Evolutionary conservation across 768 basidiomycete genomes (phyloP).

Genomic region (Naematelia encephala): DNA sequence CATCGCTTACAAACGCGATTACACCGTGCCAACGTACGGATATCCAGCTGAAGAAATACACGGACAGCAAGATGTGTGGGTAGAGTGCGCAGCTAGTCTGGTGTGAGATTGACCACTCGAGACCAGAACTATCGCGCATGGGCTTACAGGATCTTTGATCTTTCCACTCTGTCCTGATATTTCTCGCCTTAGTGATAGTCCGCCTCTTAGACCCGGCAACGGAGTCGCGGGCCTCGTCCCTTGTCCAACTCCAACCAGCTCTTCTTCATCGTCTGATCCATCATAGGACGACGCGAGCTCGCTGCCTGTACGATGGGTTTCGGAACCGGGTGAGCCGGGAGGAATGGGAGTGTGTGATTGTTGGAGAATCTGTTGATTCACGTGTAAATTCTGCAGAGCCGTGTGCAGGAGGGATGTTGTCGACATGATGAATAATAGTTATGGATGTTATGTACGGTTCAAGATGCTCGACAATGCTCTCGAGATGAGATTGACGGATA

Average conservation of each 20-base stretch:
- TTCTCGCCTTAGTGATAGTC: conserved; percentile 18
- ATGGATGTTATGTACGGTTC: neutral
- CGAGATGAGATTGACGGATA: too few species aligned
- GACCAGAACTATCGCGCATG: neutral
- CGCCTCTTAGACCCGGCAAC: conserved; percentile 15
- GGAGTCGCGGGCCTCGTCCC: conserved; percentile 46
- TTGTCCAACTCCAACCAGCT: conserved; percentile 40
- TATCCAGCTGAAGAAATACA: conserved; percentile 64
- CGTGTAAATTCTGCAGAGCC: conserved; percentile 47
- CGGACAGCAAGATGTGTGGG: conserved; percentile 78
- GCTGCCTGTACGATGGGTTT: conserved; percentile 2
- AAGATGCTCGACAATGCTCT: too few species aligned
- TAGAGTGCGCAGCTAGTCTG: conserved; percentile 52
- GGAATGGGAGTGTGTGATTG: neutral
- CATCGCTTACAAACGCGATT: conserved; percentile 80
- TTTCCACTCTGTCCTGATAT: conserved; percentile 18
- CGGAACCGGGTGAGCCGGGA: neutral
- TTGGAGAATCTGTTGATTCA: conserved; percentile 30
- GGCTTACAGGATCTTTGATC: conserved; percentile 45
- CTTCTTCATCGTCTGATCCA: conserved; percentile 30
- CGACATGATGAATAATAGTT: conserved; percentile 26
- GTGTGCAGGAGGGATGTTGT: conserved; percentile 45
- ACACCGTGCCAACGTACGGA: conserved; percentile 69
- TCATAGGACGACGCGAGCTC: conserved; percentile 1
- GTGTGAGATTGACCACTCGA: neutral